These are phyloP conservation scores for Cercospora nicotianae DNA, from an alignment of 2,329 filamentous ascomycete genomes.

Conservation along the genomic window DNA sequence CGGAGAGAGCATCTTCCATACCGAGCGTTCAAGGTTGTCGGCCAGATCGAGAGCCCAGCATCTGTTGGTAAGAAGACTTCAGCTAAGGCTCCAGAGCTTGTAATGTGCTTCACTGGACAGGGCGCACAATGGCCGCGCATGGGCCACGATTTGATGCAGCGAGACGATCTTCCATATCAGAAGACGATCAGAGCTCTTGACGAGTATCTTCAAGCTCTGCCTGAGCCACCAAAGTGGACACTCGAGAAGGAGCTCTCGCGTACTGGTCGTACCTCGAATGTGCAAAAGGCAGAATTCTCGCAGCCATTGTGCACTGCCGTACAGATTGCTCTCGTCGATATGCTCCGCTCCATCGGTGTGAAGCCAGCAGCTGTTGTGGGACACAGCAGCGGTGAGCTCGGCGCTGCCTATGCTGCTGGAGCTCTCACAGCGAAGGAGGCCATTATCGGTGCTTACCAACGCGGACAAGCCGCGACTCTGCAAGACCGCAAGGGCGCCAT, in stretches of 20 bases:
- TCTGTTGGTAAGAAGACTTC: not conserved
- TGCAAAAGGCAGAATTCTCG: not conserved
- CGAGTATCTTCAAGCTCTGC: not conserved
- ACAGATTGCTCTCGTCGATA: conserved; percentile 17
- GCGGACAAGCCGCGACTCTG: not conserved
- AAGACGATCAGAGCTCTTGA: not conserved
- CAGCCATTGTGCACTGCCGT: conserved; percentile 20
- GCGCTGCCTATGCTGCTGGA: not conserved
- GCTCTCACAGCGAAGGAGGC: not conserved
- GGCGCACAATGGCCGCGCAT: not conserved
- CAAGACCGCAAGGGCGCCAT: not conserved
- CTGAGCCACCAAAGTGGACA: not conserved
- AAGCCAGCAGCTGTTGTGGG: not conserved
- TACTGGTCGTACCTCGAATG: not conserved
- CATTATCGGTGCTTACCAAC: not conserved
- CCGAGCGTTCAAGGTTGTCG: not conserved
- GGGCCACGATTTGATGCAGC: not conserved
- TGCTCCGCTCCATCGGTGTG: not conserved
- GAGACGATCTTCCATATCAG: not conserved
- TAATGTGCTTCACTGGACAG: not conserved
- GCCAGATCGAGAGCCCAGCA: not conserved
- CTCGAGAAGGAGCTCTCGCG: not conserved
- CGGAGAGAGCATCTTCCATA: not conserved
- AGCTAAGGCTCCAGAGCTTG: not conserved
- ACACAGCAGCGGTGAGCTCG: not conserved